Base-by-base conservation (phyloP, 768 basidiomycete genomes). In the Amanita jacksonii region DNA sequence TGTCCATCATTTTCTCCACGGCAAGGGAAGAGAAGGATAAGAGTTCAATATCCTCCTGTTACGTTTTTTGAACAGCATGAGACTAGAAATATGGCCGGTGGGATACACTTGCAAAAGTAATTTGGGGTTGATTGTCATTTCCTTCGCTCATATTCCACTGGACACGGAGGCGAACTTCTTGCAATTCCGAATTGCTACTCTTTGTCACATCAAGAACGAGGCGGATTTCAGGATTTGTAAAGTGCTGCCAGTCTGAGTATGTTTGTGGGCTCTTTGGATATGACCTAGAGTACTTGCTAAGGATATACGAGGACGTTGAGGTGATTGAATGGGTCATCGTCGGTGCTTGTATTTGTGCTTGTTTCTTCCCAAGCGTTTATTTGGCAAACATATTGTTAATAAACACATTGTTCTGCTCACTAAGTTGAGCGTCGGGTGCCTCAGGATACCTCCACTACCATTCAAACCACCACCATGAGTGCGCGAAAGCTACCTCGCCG, bases 11-110 rank as follows among this genome's bases (percentile, higher is more conserved):
- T 5, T 42, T 40, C 28, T 54, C 57, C 23, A 63, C 54, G 18
- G 61, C 54, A 41, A 73, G 53, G 10, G 67, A 66, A 3, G 84
- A 83, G 57, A 85, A 83, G 2, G 76, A 69, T 19, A 87, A 61
- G 16, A 89, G 62, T 51, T 89, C 85, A 30, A 89, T 49, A 55
- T 89, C 83, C 62, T 89, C 86, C 86, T 89, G 55, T 20, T 52
- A 49, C 15, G 7, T 22, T 27, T 12, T 20, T 30, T 27, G 37
- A 33, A 33, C 38, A 30, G 46, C 16, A 39, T 30, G 19, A 43
- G 41, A 31, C 20, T 27, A 16, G 12, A 18, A 4, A 6, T 24
- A 19, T 36, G 9, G 25, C 33, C 43, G 41, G 41, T 3, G 15
- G 37, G 23, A 28, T 32, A 8, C 32, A 69, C 81, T 62, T 68